phyloP scores from a whole-genome alignment of 176 grass and related monocot genomes.

The Avena atlantica region DNA sequence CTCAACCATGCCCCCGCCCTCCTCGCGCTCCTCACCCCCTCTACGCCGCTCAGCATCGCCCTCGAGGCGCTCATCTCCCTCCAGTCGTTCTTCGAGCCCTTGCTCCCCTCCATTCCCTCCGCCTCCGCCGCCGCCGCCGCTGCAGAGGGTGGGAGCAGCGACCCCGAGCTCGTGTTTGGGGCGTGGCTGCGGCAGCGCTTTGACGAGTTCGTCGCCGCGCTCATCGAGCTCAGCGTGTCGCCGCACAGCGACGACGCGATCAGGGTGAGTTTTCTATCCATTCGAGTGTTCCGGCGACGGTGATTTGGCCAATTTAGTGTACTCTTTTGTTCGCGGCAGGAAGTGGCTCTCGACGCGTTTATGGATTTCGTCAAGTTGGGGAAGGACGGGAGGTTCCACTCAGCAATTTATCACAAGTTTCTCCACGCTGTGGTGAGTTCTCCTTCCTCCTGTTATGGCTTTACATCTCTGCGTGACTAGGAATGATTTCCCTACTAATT shows the following conservation, averaged over 20 bases:
- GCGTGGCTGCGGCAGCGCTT: constrained; percentile 76
- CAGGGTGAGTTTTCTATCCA: constrained; percentile 46
- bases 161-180: constrained; percentile 69
- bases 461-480: background rate
- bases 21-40: constrained; percentile 65
- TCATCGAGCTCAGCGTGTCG: constrained; percentile 64
- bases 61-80: constrained; percentile 85
- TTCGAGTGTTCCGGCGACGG: background rate
- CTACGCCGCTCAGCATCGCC: constrained; percentile 46
- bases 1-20: constrained; percentile 89
- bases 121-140: background rate
- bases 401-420: constrained; percentile 76
- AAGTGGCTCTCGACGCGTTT: constrained; percentile 83
- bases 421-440: constrained; percentile 66
- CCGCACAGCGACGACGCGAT: constrained; percentile 54
- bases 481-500: background rate
- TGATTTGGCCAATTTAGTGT: background rate
- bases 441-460: background rate
- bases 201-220: constrained; percentile 64
- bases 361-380: constrained; percentile 96
- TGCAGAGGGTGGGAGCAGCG: constrained; percentile 33
- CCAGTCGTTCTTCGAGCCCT: constrained; percentile 88
- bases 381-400: constrained; percentile 80
- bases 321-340: constrained; percentile 43
- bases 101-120: constrained; percentile 75